Evolutionary conservation across 2,329 filamentous ascomycete species (phyloP).

Genomic region (Tothia fuscella): DNA sequence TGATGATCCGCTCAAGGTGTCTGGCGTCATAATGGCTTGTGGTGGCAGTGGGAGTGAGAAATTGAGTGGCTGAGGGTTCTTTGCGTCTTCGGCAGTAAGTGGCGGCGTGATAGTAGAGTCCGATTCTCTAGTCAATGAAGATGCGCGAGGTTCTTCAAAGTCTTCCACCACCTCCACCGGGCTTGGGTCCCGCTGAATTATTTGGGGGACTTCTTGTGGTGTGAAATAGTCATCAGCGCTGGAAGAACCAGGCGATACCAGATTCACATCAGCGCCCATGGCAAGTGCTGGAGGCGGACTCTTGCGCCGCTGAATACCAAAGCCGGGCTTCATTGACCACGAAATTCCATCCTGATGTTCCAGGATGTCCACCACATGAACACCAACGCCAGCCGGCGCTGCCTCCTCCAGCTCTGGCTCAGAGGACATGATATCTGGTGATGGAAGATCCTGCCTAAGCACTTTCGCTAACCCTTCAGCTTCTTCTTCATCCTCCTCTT

Average conservation of each 20-base stretch:
- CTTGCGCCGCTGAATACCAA: constrained; percentile 13
- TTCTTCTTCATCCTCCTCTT: constrained; percentile 48
- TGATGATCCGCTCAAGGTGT: constrained; percentile 42
- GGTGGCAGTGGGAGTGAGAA: constrained; percentile 24
- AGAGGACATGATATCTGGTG: constrained; percentile 26
- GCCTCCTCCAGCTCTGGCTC: constrained; percentile 31
- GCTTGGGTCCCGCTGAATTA: not conserved
- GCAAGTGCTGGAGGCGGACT: not conserved
- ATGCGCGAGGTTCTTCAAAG: constrained; percentile 35
- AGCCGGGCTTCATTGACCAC: not conserved
- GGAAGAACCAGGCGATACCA: constrained; percentile 1
- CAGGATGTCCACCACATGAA: constrained; percentile 22
- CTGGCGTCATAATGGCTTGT: constrained; percentile 50
- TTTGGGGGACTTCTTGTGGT: too few relatives aligned
- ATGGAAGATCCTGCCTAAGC: too few relatives aligned
- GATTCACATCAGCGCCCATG: not conserved
- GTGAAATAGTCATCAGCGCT: too few relatives aligned
- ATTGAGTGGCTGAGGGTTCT: constrained; percentile 26
- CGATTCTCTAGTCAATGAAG: constrained; percentile 37
- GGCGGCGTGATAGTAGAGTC: constrained; percentile 35
- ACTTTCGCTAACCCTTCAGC: too few relatives aligned
- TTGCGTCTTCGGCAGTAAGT: constrained; percentile 19
- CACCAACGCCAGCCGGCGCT: constrained; percentile 32
- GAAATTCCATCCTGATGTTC: not conserved
- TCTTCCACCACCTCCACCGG: constrained; percentile 32